A percentile compares a stretch with the other conserved stretches of the same genome.
These are phyloP conservation scores for Boletus subparvulus DNA, from an alignment of 768 basidiomycete genomes.

Conservation along the genomic window DNA sequence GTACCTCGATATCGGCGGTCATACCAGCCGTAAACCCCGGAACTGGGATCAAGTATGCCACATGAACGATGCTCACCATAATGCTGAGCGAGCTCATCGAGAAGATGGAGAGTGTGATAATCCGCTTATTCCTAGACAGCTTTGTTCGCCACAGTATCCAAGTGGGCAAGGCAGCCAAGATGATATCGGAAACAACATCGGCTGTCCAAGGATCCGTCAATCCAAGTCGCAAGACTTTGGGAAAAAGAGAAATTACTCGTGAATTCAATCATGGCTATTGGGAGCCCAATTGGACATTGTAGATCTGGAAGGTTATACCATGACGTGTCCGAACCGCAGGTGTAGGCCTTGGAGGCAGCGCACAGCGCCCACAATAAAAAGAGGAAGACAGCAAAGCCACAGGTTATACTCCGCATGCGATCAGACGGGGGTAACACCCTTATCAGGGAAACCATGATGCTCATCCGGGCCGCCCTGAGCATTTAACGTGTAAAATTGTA, in stretches of 20 bases:
- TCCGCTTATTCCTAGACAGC: slow-evolving; percentile 7
- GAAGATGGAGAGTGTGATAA: slow-evolving; percentile 12
- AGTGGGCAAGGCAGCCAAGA: slow-evolving; percentile 11
- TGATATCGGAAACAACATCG: slow-evolving; percentile 8
- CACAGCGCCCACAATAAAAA: slow-evolving; percentile 11
- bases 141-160: slow-evolving; percentile 5
- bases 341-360: slow-evolving; percentile 5
- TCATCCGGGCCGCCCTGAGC: slow-evolving; percentile 14
- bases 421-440: not conserved
- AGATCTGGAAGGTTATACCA: slow-evolving; percentile 3
- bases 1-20: slow-evolving; percentile 18
- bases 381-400: slow-evolving; percentile 2
- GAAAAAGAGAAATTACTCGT: not conserved
- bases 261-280: slow-evolving; percentile 3
- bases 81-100: slow-evolving; percentile 10
- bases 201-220: slow-evolving; percentile 6
- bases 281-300: slow-evolving; percentile 4
- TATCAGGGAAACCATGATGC: slow-evolving; percentile 16
- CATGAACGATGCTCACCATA: slow-evolving; percentile 12
- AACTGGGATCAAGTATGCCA: slow-evolving; percentile 12
- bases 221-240: not conserved
- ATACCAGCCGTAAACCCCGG: slow-evolving; percentile 5
- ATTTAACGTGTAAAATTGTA: not conserved
- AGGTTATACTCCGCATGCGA: not conserved
- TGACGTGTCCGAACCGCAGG: slow-evolving; percentile 7